phyloP scores from a whole-genome alignment of 176 grass and related monocot species.

The Puya raimondii region DNA sequence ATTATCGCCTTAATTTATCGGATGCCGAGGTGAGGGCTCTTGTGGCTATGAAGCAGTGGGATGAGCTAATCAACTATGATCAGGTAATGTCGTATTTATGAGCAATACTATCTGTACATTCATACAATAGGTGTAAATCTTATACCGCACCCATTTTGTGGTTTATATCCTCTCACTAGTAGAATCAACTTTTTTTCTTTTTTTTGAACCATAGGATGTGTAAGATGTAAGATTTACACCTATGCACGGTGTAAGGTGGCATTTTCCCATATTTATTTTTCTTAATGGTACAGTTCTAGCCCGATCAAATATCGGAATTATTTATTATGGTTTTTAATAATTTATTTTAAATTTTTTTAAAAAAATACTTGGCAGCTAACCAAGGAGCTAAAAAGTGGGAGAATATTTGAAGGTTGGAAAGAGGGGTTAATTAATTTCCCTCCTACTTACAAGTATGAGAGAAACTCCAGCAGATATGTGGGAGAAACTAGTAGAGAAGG shows the following conservation, averaged over 20 bases:
- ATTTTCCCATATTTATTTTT: no score
- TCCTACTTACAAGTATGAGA: constrained; percentile 63
- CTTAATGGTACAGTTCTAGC: no score
- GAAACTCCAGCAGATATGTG: constrained; percentile 41
- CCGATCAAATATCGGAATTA: no score
- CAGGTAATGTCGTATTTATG: constrained; percentile 28
- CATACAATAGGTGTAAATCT: neutral
- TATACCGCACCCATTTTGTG: no score
- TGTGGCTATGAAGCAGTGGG: constrained; percentile 34
- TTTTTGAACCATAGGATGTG: no score
- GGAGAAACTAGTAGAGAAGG: constrained; percentile 39
- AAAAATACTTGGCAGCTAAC: constrained; percentile 25
- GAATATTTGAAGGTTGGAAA: constrained; percentile 57
- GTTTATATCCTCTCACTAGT: neutral
- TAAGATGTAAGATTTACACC: no score
- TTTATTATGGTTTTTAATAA: neutral
- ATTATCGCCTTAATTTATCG: constrained; percentile 46
- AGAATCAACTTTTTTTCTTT: no score
- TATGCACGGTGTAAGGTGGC: no score
- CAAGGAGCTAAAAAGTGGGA: constrained; percentile 49
- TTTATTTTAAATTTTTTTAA: neutral
- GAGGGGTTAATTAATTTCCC: constrained; percentile 46
- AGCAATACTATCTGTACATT: neutral
- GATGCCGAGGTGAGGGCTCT: constrained; percentile 35
- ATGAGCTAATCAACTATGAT: constrained; percentile 52